Evolutionary conservation across 2,329 filamentous ascomycete genomes (phyloP), one percentile per base, ranked within the genome.

Genomic region (Beauveria sp.): DNA sequence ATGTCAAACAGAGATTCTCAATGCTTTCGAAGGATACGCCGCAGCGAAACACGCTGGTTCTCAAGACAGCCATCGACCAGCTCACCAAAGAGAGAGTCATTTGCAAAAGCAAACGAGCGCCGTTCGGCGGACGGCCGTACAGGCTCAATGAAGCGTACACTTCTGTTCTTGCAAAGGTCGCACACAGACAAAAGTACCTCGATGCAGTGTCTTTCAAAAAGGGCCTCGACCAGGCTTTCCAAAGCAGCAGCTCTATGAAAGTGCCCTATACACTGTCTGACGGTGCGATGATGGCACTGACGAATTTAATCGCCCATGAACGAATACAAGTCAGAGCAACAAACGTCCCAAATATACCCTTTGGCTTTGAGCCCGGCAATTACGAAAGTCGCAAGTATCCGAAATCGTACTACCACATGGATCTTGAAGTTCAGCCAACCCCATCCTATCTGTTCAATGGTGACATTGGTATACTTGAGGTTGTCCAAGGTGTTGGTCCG

Each of bases 331-430:
- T 89, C 7, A 74, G 79, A 3, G 77, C 83, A 0, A 69, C 79
- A 1, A 77, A 87, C 46, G 80, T 88, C 5, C 84, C 84, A 1
- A 68, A 80, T 55, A 84, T 89, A 34, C 85, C 86, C 2, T 87
- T 89, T 69, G 89, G 89, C 1, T 88, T 91, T 68, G 82, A 84
- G 59, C 87, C 87, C 8, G 84, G 84, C 18, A 85, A 88, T 65
- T 92, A 92, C 72, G 85, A 89, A 68, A 88, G 86, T 24, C 81
- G 88, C 61, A 84, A 84, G 62, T 86, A 88, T 64, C 83, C 88
- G 42, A 87, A 88, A 66, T 79, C 79, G 40, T 84, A 85, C 66
- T 80, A 90, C 55, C 82, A 84, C 65, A 91, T 90, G 72, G 78
- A 80, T 10, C 76, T 91, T 42, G 78, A 83, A 49, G 78, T 86